Evolutionary conservation across 1,139 yeast genomes (phyloP).

Genomic region (Diutina neorugosa): DNA sequence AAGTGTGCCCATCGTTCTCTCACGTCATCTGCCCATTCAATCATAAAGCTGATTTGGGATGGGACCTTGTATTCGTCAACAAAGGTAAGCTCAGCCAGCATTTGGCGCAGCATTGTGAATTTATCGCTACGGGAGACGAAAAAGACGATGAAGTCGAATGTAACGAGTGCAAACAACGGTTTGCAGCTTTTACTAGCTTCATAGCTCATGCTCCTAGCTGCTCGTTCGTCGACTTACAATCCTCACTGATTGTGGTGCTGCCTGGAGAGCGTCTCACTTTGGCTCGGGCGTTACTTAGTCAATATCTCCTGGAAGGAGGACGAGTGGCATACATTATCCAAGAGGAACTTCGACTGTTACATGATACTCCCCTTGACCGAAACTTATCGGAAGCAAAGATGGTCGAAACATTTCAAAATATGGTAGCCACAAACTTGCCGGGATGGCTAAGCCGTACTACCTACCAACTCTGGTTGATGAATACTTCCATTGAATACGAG

Average conservation of each 20-base stretch:
- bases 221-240: background rate
- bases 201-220: background rate
- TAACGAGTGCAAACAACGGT: background rate
- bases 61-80: background rate
- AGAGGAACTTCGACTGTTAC: background rate
- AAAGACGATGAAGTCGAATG: background rate
- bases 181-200: background rate
- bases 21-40: background rate
- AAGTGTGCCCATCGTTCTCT: background rate
- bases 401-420: background rate
- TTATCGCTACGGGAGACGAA: background rate
- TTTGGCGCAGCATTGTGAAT: background rate
- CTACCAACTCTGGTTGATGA: background rate
- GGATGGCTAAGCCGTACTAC: background rate
- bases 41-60: background rate
- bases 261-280: background rate
- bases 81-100: background rate
- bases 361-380: background rate
- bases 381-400: background rate
- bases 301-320: background rate
- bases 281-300: background rate
- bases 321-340: background rate
- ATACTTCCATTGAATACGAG: background rate
- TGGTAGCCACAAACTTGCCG: background rate
- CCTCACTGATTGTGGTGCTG: background rate